Evolutionary conservation across 805 yeast species (phyloP), one percentile per base, ranked within the genome.

Genomic region (Candida koratica): DNA sequence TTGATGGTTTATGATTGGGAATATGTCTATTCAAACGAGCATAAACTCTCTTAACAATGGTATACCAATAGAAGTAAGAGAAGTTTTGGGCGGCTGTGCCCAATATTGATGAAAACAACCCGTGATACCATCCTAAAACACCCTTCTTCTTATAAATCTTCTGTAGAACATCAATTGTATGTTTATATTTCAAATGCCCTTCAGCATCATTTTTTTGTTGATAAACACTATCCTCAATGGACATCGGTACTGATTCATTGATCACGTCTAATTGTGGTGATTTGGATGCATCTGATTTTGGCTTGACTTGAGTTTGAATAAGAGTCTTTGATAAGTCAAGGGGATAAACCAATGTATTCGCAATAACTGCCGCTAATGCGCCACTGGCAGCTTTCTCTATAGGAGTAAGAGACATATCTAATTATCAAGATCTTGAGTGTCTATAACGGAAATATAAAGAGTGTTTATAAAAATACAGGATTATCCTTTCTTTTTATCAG

Each of bases 61-160:
- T 79, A 58, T 86, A 86, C 93, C 94, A 86, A 59, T 84, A 86
- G 57, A 86, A 86, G 58, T 86, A 86, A 19, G 86, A 79, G 53
- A 86, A 86, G 48, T 81, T 82, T 52, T 84, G 85, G 6, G 83
- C 76, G 2, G 89, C 88, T 8, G 80, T 75, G 2, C 88, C 87
- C 13, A 80, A 49, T 27, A 84, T 60, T 1, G 84, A 74, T 1
- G 88, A 78, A 2, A 75, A 60, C 31, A 85, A 58, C 1, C 95
- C 95, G 44, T 73, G 76, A 60, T 85, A 86, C 58, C 84, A 71
- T 5, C 90, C 93, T 12, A 61, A 44, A 8, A 81, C 32, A 1
- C 95, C 95, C 46, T 77, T 71, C 37, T 67, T 67, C 44, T 61
- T 60, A 52, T 77, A 73, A 4, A 85, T 76, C 53, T 78, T 69